These are phyloP conservation scores for Paraphoma sp. DNA, from an alignment of 2,329 filamentous ascomycete genomes.

Conservation along the genomic window DNA sequence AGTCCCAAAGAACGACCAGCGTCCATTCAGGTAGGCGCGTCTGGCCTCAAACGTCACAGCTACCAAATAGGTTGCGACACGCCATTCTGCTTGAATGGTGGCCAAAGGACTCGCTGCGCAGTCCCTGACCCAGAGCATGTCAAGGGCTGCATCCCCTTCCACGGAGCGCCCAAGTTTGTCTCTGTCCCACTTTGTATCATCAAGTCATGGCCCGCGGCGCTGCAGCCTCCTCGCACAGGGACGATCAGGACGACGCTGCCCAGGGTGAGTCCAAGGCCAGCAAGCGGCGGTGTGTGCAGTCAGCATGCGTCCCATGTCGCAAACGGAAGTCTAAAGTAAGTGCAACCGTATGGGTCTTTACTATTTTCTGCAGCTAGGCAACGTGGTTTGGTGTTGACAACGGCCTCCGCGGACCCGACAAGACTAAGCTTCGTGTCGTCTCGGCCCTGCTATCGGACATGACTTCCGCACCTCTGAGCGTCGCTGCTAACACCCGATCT, in stretches of 20 bases:
- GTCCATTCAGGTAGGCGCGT: conserved; percentile 6
- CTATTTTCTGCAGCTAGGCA: neutral
- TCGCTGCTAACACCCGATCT: conserved; percentile 18
- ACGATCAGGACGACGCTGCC: conserved; percentile 24
- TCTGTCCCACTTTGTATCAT: conserved; percentile 11
- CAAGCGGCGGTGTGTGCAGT: conserved; percentile 46
- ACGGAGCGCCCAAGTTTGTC: conserved; percentile 24
- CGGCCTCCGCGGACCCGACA: conserved; percentile 27
- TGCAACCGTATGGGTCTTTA: conserved; percentile 5
- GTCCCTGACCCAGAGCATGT: conserved; percentile 18
- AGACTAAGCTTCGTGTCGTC: neutral
- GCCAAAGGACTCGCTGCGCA: conserved; percentile 11
- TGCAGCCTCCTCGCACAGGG: conserved; percentile 24
- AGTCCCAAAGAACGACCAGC: conserved; percentile 1
- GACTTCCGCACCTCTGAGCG: neutral
- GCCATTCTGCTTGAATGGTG: conserved; percentile 7
- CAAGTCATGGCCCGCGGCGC: conserved; percentile 38
- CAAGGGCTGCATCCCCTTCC: conserved; percentile 18
- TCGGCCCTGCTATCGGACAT: conserved; percentile 2
- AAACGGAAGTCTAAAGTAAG: conserved; percentile 59
- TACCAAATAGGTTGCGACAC: conserved; percentile 7
- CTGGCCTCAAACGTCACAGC: conserved; percentile 17
- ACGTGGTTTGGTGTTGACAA: conserved; percentile 12
- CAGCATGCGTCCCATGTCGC: conserved; percentile 58
- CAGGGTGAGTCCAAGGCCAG: conserved; percentile 33